These are phyloP conservation scores for Leucocoprinus sp. DNA, from an alignment of 768 basidiomycete genomes.

Conservation along the genomic window DNA sequence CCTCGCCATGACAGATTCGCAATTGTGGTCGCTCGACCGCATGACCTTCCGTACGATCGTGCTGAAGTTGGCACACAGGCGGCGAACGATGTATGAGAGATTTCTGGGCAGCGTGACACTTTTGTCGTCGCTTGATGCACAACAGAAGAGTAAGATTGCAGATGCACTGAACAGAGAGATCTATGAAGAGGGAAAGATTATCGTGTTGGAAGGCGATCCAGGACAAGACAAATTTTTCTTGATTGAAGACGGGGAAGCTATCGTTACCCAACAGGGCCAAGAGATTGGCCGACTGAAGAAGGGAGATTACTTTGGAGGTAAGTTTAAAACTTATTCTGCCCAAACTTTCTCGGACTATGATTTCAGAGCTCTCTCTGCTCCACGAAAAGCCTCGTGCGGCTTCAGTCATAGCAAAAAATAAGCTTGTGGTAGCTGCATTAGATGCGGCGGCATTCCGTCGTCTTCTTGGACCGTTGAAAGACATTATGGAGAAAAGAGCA, in stretches of 20 bases:
- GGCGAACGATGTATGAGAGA: conserved; percentile 92
- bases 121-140: conserved; percentile 74
- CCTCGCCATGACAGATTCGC: conserved; percentile 71
- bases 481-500: conserved; percentile 89
- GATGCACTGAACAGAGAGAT: conserved; percentile 85
- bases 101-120: conserved; percentile 90
- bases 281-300: conserved; percentile 72
- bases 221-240: conserved; percentile 94
- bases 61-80: conserved; percentile 82
- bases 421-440: conserved; percentile 88
- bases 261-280: conserved; percentile 60
- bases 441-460: conserved; percentile 93
- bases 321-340: conserved; percentile 17
- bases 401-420: conserved; percentile 81
- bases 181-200: conserved; percentile 76
- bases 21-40: conserved; percentile 92
- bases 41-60: conserved; percentile 98
- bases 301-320: conserved; percentile 98
- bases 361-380: conserved; percentile 81
- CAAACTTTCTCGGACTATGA: not conserved
- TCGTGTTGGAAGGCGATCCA: conserved; percentile 89
- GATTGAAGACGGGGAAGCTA: conserved; percentile 88
- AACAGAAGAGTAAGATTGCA: conserved; percentile 94
- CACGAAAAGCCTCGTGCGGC: conserved; percentile 88
- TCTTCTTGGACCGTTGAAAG: conserved; percentile 83